A percentile compares a stretch with the other conserved stretches of the same genome.
These are phyloP conservation scores for Teunomyces gatunensis DNA, from an alignment of 805 yeast genomes.

Conservation along the genomic window DNA sequence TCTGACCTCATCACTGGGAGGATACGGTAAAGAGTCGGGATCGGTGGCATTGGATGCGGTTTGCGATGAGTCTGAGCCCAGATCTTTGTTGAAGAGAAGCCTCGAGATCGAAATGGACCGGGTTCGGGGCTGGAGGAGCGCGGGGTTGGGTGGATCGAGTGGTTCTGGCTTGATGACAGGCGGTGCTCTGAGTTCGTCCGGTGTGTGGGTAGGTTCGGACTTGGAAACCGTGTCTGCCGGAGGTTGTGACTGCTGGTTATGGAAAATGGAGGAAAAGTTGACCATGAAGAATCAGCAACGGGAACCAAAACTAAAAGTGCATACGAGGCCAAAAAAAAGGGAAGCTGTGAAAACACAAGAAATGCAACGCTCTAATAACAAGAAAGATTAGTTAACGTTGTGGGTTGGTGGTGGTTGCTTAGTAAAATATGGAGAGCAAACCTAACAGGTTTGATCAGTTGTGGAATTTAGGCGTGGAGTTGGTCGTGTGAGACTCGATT, in stretches of 20 bases:
- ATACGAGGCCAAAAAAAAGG: too few relatives aligned
- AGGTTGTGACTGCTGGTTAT: not conserved
- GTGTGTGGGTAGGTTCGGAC: not conserved
- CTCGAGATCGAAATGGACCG: slow-evolving; percentile 28
- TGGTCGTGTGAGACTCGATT: not conserved
- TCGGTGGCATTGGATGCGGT: not conserved
- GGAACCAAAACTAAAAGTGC: not conserved
- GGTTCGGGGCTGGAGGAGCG: slow-evolving; percentile 8
- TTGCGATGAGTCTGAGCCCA: not conserved
- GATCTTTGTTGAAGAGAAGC: slow-evolving; percentile 25
- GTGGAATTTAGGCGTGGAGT: not conserved
- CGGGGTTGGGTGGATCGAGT: slow-evolving; percentile 4
- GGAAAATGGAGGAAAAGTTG: slow-evolving; percentile 1
- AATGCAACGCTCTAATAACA: not conserved
- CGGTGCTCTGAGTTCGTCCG: slow-evolving; percentile 9
- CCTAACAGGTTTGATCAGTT: not conserved
- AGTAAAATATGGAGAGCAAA: not conserved
- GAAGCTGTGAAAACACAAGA: not conserved
- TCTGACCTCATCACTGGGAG: slow-evolving; percentile 10
- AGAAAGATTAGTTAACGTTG: not conserved
- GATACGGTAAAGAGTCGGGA: not conserved
- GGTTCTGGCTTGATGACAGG: slow-evolving; percentile 10
- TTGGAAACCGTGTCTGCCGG: not conserved
- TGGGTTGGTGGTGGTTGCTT: not conserved
- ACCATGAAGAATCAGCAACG: not conserved